Base-by-base conservation (phyloP, 2,329 filamentous ascomycete species). In the Sarocladium brachiariae region DNA sequence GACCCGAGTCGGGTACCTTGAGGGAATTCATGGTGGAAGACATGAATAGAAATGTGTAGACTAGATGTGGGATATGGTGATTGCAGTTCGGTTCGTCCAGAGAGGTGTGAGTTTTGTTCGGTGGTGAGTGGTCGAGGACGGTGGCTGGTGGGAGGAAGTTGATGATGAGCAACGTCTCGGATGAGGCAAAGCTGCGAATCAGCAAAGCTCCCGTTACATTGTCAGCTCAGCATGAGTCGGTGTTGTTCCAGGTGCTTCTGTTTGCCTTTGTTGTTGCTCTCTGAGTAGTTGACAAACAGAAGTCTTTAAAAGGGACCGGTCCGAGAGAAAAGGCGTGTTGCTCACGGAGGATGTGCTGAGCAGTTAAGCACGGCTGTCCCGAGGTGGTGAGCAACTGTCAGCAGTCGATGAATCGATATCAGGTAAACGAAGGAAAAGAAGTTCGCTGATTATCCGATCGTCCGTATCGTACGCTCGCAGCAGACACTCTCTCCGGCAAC, bases 1-100 rank as follows among this genome's bases (percentile, higher is more conserved):
- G 68, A 66, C 81, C 81, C 57, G 70, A 66, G 55, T 80, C 76
- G 59, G 79, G 77, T 53, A 84, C 72, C 56, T 72, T 69, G 62
- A 84, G 72, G 54, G 70, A 70, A 61, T 75, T 69, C 35, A 80
- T 80, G 50, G 57, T 69, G 59, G n/a, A n/a, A 6, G 46, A 23
- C 21, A 31, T 49, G 16, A 13, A 21, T 19, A 48, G 30, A 48
- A 19, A 14, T 34, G 18, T 48, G 27, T 14, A 18, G 18, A 18
- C 21, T 7, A 5, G 7, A n/a, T n/a, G 3, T 21, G 14, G 25
- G 24, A n/a, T 16, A 14, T 48, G 9, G 25, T 48, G n/a, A n/a
- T n/a, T n/a, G n/a, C n/a, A n/a, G n/a, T 10, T 33, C 24, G 27
- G 27, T 19, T 24, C 25, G 7, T 34, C 5, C 4, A 23, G 21